These are phyloP conservation scores for Boletus subparvulus DNA, from an alignment of 768 basidiomycete genomes.

Conservation along the genomic window DNA sequence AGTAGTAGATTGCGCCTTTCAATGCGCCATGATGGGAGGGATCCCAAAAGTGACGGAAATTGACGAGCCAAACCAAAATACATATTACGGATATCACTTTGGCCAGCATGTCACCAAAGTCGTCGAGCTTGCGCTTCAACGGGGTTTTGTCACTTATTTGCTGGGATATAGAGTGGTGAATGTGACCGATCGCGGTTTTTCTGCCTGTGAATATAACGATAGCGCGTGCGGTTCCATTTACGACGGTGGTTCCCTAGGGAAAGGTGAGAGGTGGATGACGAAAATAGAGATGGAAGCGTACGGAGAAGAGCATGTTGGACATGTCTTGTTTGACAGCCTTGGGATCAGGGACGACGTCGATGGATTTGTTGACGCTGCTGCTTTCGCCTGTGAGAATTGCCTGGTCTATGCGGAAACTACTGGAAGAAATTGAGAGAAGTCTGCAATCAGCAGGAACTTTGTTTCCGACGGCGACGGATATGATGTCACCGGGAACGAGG, in stretches of 20 bases:
- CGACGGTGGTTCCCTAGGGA: conserved; percentile 87
- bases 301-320: conserved; percentile 94
- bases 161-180: conserved; percentile 92
- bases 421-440: conserved; percentile 84
- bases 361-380: conserved; percentile 79
- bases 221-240: conserved; percentile 87
- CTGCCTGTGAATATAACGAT: conserved; percentile 86
- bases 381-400: conserved; percentile 97
- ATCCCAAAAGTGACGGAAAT: conserved; percentile 94
- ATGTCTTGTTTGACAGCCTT: conserved; percentile 97
- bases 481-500: conserved; percentile 93
- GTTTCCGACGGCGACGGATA: conserved; percentile 90
- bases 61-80: conserved; percentile 96
- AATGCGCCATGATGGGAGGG: conserved; percentile 87
- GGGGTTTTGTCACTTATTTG: conserved; percentile 97
- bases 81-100: conserved; percentile 98
- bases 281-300: conserved; percentile 30
- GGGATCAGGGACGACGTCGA: conserved; percentile 63
- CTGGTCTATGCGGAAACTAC: conserved; percentile 93
- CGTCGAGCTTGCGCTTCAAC: conserved; percentile 94
- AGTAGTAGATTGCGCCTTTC: conserved; percentile 96
- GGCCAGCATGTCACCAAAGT: conserved; percentile 96
- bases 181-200: conserved; percentile 92
- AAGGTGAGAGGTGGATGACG: neutral
- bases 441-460: conserved; percentile 95